Evolutionary conservation across 1,139 yeast genomes (phyloP).

Genomic region (Saccharomycopsis hybrid): DNA sequence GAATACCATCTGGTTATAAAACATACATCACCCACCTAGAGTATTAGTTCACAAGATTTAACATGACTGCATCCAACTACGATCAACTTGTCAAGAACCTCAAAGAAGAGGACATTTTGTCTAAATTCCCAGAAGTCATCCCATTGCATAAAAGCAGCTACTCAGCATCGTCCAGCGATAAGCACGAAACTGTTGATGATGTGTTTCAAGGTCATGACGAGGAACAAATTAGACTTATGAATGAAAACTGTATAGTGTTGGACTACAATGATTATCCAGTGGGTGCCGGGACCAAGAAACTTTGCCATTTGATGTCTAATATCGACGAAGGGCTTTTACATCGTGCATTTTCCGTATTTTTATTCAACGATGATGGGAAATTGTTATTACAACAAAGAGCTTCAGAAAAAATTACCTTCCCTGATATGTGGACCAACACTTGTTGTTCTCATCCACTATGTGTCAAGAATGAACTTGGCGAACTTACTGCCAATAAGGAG

Average conservation of each 20-base stretch:
- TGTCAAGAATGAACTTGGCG: conserved; percentile 71
- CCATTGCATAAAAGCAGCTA: conserved; percentile 39
- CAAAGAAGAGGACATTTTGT: conserved; percentile 42
- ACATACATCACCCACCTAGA: no score
- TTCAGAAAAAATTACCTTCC: conserved; percentile 91
- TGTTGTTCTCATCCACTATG: conserved; percentile 98
- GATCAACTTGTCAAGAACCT: conserved; percentile 49
- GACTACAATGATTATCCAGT: conserved; percentile 82
- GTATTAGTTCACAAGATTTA: neutral
- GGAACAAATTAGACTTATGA: conserved; percentile 93
- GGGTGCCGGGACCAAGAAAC: conserved; percentile 91
- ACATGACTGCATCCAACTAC: conserved; percentile 30
- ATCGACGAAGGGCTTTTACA: conserved; percentile 82
- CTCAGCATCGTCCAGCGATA: conserved; percentile 28
- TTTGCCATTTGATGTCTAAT: conserved; percentile 86
- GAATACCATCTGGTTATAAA: no score
- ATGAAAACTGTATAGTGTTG: conserved; percentile 89
- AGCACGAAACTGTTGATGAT: conserved; percentile 25
- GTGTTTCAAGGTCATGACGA: conserved; percentile 81
- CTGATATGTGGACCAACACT: conserved; percentile 96
- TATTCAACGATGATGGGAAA: conserved; percentile 72
- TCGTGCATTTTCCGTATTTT: conserved; percentile 91
- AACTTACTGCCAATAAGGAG: conserved; percentile 31
- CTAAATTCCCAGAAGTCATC: conserved; percentile 58
- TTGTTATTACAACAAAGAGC: conserved; percentile 91